Base-by-base conservation (phyloP, 2,329 filamentous ascomycete genomes). In the Cryphonectria parasitica region DNA sequence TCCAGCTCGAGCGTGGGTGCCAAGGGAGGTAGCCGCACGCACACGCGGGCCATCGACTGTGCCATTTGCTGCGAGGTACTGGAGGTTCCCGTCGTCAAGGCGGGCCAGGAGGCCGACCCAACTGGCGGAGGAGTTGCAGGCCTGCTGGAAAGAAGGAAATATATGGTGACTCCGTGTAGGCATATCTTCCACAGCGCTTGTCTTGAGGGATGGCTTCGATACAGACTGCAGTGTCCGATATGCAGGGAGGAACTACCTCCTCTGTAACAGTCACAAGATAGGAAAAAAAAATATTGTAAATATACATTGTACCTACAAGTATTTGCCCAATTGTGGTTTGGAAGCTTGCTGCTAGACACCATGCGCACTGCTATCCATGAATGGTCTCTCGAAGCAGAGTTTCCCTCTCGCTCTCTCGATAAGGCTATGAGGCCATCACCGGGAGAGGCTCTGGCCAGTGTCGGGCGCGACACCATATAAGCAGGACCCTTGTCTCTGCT, bases 81-180 rank as follows among this genome's bases (percentile, higher is more conserved):
- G 25, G 94, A 98, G 79, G 94, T 98, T 2, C 93, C 94, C 0
- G 91, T 98, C 31, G 82, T 97, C 43, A 86, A 86, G 66, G 85
- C 87, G 0, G 87, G 86, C 13, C 84, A 85, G 56, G 84, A 86
- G 60, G 67, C 60, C 28, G 86, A 87, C 13, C 80, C 80, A 0
- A 74, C 82, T 4, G 79, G 79, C 0, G 84, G 85, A 61, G 87
- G 88, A 43, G 86, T 90, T 70, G 83, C 89, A 0, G 90, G 90
- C 41, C 88, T 97, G 69, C 85, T 98, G 75, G 92, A 92, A 43
- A 86, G 95, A 72, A 88, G 95, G 65, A 86, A 88, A 75, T 98
- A 98, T 82, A 99, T 99, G 96, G 93, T 98, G 31, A 99, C 96
- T 70, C 96, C 96, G 64, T 99, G 96, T 80, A 86, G 95, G 69